Evolutionary conservation across 768 basidiomycete genomes (phyloP).

Genomic region (Boletales sp.): DNA sequence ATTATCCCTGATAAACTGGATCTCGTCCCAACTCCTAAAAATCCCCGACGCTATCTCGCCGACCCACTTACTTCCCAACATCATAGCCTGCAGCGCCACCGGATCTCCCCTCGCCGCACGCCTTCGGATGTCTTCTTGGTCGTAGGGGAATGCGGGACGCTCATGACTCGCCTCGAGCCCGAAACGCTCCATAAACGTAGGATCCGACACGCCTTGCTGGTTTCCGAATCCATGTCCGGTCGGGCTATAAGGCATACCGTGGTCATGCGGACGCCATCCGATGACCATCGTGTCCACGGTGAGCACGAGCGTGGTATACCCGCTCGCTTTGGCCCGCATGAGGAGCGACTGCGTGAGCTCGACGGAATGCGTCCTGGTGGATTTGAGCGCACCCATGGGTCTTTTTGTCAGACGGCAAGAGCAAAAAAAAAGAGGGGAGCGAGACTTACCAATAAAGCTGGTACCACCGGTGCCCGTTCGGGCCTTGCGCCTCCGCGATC

Average conservation of each 20-base stretch:
- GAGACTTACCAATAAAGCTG: conserved; percentile 43
- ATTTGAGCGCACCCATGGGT: too few relatives aligned
- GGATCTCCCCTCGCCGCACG: conserved; percentile 30
- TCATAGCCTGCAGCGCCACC: conserved; percentile 21
- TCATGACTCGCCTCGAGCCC: conserved; percentile 28
- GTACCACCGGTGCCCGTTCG: conserved; percentile 42
- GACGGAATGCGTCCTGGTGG: conserved; percentile 21
- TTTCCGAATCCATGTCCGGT: conserved; percentile 34
- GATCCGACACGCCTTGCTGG: conserved; percentile 42
- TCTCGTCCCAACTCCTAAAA: conserved; percentile 44
- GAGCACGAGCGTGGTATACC: conserved; percentile 42
- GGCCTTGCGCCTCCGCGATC: conserved; percentile 45
- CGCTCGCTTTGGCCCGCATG: conserved; percentile 38
- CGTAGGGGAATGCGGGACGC: conserved; percentile 34
- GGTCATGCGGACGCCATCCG: conserved; percentile 45
- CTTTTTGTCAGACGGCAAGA: too few relatives aligned
- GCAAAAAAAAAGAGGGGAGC: background rate
- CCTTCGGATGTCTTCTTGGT: conserved; percentile 25
- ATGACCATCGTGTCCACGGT: conserved; percentile 43
- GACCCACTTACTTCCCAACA: conserved; percentile 38
- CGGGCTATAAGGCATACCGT: conserved; percentile 38
- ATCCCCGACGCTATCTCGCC: conserved; percentile 36
- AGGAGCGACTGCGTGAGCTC: conserved; percentile 41
- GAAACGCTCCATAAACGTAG: conserved; percentile 42
- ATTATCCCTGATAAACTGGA: conserved; percentile 39